phyloP scores from a whole-genome alignment of 768 basidiomycete genomes.

The Lepiota venenata region DNA sequence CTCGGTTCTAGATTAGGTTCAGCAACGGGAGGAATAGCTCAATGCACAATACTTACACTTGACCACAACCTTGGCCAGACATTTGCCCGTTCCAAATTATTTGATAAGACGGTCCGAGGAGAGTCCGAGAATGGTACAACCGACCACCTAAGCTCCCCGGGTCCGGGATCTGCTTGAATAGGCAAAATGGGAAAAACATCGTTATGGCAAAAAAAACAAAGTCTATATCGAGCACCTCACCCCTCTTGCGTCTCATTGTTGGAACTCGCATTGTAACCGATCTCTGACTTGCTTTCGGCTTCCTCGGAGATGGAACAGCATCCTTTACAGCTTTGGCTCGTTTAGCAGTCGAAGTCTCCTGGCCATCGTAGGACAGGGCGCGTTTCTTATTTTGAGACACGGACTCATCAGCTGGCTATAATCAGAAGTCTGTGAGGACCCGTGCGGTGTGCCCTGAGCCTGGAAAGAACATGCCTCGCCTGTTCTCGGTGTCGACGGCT shows the following conservation, averaged over 20 bases:
- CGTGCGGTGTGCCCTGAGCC: background rate
- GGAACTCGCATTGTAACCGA: background rate
- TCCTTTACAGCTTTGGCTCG: background rate
- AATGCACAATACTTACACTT: background rate
- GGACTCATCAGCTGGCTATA: conserved; percentile 4
- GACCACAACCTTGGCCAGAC: conserved; percentile 2
- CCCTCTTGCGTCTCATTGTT: background rate
- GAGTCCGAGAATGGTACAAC: background rate
- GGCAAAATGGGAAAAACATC: background rate
- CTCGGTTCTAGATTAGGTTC: background rate
- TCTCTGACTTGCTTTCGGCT: background rate
- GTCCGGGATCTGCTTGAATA: background rate
- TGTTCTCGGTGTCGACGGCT: background rate
- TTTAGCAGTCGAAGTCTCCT: conserved; percentile 1
- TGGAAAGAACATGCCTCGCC: background rate
- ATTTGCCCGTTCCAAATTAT: background rate
- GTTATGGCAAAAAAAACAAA: background rate
- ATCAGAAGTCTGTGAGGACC: background rate
- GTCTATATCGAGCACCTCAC: background rate
- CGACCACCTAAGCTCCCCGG: background rate
- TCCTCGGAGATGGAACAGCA: background rate
- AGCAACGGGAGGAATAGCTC: background rate
- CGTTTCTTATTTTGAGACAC: background rate
- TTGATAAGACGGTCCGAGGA: background rate
- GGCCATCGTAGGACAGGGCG: background rate